These are phyloP conservation scores for Ustilago loliicola DNA, from an alignment of 1,284 basidiomycete species.

Conservation along the genomic window DNA sequence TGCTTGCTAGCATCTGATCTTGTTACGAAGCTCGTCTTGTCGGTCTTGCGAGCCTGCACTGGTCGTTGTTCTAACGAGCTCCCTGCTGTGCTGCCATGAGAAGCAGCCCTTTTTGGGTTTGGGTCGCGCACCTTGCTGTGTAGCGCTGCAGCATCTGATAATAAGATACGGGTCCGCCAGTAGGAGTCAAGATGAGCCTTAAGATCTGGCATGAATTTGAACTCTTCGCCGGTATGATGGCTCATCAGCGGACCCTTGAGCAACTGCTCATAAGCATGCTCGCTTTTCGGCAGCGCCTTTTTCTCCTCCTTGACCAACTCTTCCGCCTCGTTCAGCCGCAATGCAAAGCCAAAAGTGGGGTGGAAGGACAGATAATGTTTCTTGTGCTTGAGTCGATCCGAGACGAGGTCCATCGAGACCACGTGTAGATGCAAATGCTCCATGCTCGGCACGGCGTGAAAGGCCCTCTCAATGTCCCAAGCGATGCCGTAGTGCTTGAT, in stretches of 20 bases:
- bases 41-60: slow-evolving; percentile 19
- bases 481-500: slow-evolving; percentile 69
- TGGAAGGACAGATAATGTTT: slow-evolving; percentile 92
- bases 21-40: neutral
- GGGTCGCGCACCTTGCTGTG: neutral
- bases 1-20: neutral
- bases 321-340: slow-evolving; percentile 77
- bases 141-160: neutral
- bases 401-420: slow-evolving; percentile 84
- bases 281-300: slow-evolving; percentile 22
- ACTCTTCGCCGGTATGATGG: slow-evolving; percentile 29
- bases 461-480: slow-evolving; percentile 75
- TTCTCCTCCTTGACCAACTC: slow-evolving; percentile 11
- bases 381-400: slow-evolving; percentile 84
- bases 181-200: slow-evolving; percentile 40
- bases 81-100: neutral
- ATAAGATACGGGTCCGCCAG: slow-evolving; percentile 22
- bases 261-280: slow-evolving; percentile 36
- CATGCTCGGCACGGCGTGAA: slow-evolving; percentile 83
- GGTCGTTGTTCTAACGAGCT: neutral
- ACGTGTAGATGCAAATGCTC: slow-evolving; percentile 70
- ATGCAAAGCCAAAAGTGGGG: slow-evolving; percentile 86
- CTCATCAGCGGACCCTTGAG: slow-evolving; percentile 37
- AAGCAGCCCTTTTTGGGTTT: neutral
- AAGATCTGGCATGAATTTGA: slow-evolving; percentile 33